A percentile compares a stretch with the other conserved stretches of the same genome.
phyloP scores from a whole-genome alignment of 208 protist species.

The Strigomonas culicis region DNA sequence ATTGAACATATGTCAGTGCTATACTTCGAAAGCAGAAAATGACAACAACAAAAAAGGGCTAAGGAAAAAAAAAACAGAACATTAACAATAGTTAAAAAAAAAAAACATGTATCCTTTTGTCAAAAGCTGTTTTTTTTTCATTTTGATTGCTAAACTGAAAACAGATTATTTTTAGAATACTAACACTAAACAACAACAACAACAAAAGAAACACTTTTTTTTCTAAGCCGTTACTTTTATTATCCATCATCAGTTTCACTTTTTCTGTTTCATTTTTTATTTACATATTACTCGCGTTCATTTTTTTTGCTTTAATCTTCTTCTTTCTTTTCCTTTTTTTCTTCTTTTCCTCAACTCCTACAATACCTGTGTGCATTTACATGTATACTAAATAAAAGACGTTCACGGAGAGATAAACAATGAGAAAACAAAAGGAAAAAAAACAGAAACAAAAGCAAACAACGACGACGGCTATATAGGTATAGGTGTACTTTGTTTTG shows the following conservation, averaged over 20 bases:
- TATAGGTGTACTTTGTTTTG: too few species aligned
- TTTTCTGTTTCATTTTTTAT: conserved; percentile 1
- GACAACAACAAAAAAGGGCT: background rate
- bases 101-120: background rate
- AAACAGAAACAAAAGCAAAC: conserved; percentile 1
- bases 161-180: too few species aligned
- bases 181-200: too few species aligned
- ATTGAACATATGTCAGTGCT: background rate
- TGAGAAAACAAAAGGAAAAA: background rate
- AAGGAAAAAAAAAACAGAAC: background rate
- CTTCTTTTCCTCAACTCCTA: conserved; percentile 6
- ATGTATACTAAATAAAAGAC: conserved; percentile 7
- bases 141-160: too few species aligned
- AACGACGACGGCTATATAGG: too few species aligned
- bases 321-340: conserved; percentile 4
- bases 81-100: conserved; percentile 1
- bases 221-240: background rate
- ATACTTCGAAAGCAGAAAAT: background rate
- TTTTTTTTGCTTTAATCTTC: background rate
- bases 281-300: background rate
- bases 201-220: too few species aligned
- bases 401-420: conserved; percentile 6
- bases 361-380: too few species aligned
- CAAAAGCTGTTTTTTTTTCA: background rate
- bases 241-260: background rate